Conservation (phyloP, 441 rosid species). For the Breynia disticha region DNA sequence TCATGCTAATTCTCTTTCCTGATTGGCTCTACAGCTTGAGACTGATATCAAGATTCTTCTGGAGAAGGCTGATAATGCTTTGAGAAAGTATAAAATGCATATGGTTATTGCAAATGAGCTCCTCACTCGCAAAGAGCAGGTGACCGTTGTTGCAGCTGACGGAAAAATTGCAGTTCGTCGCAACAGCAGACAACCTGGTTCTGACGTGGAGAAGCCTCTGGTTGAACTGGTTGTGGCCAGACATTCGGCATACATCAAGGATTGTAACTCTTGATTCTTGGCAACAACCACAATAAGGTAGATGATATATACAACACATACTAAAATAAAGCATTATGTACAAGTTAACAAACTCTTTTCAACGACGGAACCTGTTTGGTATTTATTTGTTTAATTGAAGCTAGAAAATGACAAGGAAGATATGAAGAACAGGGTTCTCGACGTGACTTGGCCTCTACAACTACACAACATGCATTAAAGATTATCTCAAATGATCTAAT, state of each 20-base stretch:
- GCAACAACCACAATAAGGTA: slow-evolving; percentile 3
- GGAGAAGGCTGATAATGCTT: slow-evolving; percentile 72
- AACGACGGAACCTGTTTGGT: no score
- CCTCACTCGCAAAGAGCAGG: slow-evolving; percentile 43
- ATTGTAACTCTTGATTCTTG: slow-evolving; percentile 22
- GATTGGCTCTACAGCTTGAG: slow-evolving; percentile 55
- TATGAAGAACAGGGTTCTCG: no score
- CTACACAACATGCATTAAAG: no score
- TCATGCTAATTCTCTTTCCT: not conserved
- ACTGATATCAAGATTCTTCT: slow-evolving; percentile 71
- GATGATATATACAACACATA: not conserved
- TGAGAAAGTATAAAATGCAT: slow-evolving; percentile 54
- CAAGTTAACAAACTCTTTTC: no score
- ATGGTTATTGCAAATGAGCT: slow-evolving; percentile 61
- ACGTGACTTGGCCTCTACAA: no score
- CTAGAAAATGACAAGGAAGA: no score
- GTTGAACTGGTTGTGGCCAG: slow-evolving; percentile 46
- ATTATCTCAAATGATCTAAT: not conserved
- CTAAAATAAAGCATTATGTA: no score
- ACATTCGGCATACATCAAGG: slow-evolving; percentile 50
- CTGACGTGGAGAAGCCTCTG: slow-evolving; percentile 77
- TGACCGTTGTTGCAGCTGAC: slow-evolving; percentile 29
- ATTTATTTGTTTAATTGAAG: no score
- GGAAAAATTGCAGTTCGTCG: slow-evolving; percentile 52
- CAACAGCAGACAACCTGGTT: slow-evolving; percentile 31